A percentile compares a stretch with the other conserved stretches of the same genome.
Evolutionary conservation across 2,329 filamentous ascomycete species (phyloP).

Genomic region (Sphaerostilbella broomeana): DNA sequence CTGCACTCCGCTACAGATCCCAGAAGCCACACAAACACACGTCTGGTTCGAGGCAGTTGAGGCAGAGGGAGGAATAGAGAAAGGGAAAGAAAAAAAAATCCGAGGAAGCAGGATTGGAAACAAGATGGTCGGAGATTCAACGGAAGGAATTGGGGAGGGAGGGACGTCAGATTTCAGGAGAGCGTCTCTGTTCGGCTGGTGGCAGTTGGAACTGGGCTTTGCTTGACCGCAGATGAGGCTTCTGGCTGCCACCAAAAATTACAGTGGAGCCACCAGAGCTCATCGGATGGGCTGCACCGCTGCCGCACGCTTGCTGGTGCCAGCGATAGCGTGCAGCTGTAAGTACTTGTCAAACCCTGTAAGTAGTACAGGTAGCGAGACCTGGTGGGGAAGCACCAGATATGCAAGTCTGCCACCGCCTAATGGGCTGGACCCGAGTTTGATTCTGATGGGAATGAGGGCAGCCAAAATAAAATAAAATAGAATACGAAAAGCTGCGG

Average conservation of each 20-base stretch:
- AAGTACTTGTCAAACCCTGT: conserved; percentile 7
- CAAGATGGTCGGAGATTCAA: conserved; percentile 11
- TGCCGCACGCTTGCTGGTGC: background rate
- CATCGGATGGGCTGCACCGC: conserved; percentile 6
- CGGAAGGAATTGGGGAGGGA: conserved; percentile 11
- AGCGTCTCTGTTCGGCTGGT: background rate
- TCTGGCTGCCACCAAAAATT: conserved; percentile 18
- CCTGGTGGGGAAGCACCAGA: background rate
- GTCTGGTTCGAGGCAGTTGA: too few relatives aligned
- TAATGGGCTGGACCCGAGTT: background rate
- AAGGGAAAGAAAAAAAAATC: conserved; percentile 9
- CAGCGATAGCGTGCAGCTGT: conserved; percentile 11
- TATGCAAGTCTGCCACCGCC: background rate
- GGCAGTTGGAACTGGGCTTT: conserved; percentile 13
- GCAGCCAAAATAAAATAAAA: too few relatives aligned
- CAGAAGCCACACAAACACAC: background rate
- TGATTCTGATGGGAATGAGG: background rate
- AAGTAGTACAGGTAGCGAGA: background rate
- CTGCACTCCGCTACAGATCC: background rate
- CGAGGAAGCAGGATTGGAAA: conserved; percentile 12
- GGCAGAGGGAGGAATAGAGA: conserved; percentile 11
- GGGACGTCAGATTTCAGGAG: conserved; percentile 23
- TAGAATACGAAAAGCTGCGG: too few relatives aligned
- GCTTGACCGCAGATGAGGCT: conserved; percentile 13
- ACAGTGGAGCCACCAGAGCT: conserved; percentile 17